Evolutionary conservation across 2,329 filamentous ascomycete species (phyloP).

Genomic region (Xylariaceae sp.): DNA sequence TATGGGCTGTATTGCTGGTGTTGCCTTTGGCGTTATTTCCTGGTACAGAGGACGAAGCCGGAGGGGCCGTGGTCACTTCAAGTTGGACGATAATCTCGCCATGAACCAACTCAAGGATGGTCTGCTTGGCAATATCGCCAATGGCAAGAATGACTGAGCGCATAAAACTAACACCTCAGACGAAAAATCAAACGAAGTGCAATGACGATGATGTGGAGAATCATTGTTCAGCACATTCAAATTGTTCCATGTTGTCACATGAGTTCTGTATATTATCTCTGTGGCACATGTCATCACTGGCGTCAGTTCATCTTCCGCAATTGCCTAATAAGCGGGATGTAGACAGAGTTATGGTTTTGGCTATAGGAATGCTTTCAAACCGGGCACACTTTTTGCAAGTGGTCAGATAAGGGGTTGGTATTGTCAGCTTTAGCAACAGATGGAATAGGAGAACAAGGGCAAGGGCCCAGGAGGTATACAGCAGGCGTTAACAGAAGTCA

Average conservation of each 20-base stretch:
- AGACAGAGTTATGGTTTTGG: conserved; percentile 13
- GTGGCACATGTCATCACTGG: conserved; percentile 22
- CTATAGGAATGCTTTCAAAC: conserved; percentile 14
- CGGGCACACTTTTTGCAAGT: conserved; percentile 5
- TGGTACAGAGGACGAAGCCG: conserved; percentile 54
- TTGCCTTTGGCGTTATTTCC: conserved; percentile 49
- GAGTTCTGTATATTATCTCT: conserved; percentile 31
- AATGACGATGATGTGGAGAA: conserved; percentile 13
- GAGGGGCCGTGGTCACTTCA: conserved; percentile 56
- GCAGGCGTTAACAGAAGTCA: neutral
- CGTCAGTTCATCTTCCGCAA: conserved; percentile 10
- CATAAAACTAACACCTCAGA: conserved; percentile 3
- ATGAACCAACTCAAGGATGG: conserved; percentile 60
- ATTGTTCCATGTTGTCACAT: conserved; percentile 17
- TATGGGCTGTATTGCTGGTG: conserved; percentile 53
- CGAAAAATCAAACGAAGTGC: conserved; percentile 9
- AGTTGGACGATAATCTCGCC: conserved; percentile 53
- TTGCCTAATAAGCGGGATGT: conserved; percentile 12
- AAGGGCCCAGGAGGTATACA: no score
- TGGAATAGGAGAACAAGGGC: neutral
- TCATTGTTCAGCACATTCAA: conserved; percentile 19
- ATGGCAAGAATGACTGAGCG: conserved; percentile 49
- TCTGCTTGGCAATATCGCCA: conserved; percentile 51
- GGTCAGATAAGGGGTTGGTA: neutral
- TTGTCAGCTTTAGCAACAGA: conserved; percentile 2